Evolutionary conservation across 371 early-diverging fungal species (phyloP), one percentile per base, ranked within the genome.

Genomic region (Paraphysoderma sedebokerense): DNA sequence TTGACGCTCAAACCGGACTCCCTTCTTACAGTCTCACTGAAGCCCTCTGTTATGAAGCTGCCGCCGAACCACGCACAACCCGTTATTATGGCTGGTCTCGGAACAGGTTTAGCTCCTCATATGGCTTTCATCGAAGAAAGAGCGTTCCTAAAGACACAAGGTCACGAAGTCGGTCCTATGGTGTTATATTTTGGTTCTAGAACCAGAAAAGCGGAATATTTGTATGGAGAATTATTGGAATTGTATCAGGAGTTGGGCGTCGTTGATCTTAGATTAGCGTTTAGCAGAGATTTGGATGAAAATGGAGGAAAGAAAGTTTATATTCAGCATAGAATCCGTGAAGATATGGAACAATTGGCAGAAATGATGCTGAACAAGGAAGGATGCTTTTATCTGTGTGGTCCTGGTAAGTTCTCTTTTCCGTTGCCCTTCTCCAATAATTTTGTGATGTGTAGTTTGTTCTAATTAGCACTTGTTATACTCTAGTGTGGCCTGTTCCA

Each of bases 91-190:
- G 83, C 92, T 39, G 93, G 93, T 55, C 74, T 92, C 31, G 92
- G 92, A 57, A 92, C 93, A 6, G 93, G 93, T 54, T 90, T 92
- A 87, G 93, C 93, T 17, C 93, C 93, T 30, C 91, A 91, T 82
- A 81, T 88, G 50, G 92, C 91, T 2, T 92, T 92, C 51, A 82
- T 92, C 58, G 84, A 92, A 63, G 92, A 91, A 62, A 81, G 92
- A 51, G 75, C 79, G 9, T 66, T 79, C 60, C 71, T 73, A 51
- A 78, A 77, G 65, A 64, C 72, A 33, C 65, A 78, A 52, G 87
- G 88, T 47, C 67, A 68, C 30, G 60, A 80, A 15, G 82, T 91
- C 20, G 93, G 93, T 11, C 87, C 87, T 27, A 88, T 90, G 77
- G 74, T 80, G 5, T 68, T 92, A 30, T 92, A 90, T 75, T 91